phyloP scores from a whole-genome alignment of 495 filamentous ascomycete genomes.

The Neurospora tetrasperma region DNA sequence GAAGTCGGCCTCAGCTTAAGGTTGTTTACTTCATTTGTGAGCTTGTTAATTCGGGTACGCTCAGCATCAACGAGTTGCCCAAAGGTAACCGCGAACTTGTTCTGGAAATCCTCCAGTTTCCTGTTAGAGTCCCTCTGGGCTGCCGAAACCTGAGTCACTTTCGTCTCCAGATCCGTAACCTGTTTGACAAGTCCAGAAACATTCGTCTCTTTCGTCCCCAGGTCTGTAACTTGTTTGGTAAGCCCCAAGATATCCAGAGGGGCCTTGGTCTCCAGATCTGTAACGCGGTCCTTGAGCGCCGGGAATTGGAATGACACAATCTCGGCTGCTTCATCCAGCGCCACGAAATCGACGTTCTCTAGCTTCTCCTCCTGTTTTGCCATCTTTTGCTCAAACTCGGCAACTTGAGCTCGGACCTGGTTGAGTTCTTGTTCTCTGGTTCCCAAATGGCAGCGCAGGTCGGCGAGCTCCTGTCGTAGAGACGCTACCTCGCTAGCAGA shows the following conservation, averaged over 20 bases:
- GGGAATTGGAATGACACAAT: constrained; percentile 5
- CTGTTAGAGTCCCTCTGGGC: neutral
- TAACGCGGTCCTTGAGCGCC: neutral
- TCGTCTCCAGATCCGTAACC: constrained; percentile 1
- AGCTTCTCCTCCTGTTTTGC: constrained; percentile 7
- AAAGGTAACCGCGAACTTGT: neutral
- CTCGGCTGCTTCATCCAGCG: constrained; percentile 3
- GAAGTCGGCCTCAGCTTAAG: neutral
- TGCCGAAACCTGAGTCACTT: neutral
- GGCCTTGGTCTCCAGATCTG: neutral
- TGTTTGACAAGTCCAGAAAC: neutral
- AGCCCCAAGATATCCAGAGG: neutral
- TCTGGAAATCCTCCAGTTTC: neutral
- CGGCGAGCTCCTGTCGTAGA: neutral
- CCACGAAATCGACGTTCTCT: constrained; percentile 4
- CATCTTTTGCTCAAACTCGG: neutral
- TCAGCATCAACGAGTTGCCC: neutral
- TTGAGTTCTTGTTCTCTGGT: neutral
- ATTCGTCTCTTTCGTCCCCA: neutral
- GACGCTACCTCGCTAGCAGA: neutral
- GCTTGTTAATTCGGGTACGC: neutral
- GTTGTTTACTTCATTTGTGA: neutral
- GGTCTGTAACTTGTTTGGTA: neutral
- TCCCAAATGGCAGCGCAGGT: neutral
- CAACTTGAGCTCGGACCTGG: neutral